A percentile compares a stretch with the other conserved stretches of the same genome.
phyloP scores from a whole-genome alignment of 1,139 yeast genomes.

The Zygoascus meyerae region DNA sequence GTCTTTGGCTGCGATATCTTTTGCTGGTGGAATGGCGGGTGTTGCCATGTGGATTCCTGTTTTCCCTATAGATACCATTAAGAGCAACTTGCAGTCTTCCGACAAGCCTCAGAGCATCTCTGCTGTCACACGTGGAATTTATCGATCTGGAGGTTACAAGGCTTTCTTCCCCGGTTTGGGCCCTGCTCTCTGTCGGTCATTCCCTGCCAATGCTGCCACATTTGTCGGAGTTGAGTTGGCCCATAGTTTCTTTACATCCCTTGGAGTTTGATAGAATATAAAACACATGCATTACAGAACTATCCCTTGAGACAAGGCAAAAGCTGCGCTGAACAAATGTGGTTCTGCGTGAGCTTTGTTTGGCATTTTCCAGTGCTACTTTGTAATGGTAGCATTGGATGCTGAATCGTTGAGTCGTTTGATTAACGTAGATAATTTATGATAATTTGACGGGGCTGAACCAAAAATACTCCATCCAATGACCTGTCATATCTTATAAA shows the following conservation, averaged over 20 bases:
- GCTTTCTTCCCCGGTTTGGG: conserved; percentile 98
- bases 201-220: conserved; percentile 98
- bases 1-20: conserved; percentile 67
- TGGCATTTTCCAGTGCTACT: too few relatives aligned
- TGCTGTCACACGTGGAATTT: conserved; percentile 59
- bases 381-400: too few relatives aligned
- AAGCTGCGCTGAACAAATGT: too few relatives aligned
- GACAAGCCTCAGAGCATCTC: conserved; percentile 52
- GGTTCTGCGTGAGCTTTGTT: too few relatives aligned
- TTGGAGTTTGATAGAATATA: conserved; percentile 14
- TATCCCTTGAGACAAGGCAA: too few relatives aligned
- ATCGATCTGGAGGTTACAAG: conserved; percentile 68
- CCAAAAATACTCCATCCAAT: too few relatives aligned
- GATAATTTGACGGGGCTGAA: too few relatives aligned
- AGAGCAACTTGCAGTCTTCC: conserved; percentile 76
- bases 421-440: too few relatives aligned
- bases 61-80: conserved; percentile 94
- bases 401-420: too few relatives aligned
- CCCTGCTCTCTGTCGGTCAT: conserved; percentile 88
- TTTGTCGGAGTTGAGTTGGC: conserved; percentile 93
- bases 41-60: conserved; percentile 95
- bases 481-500: too few relatives aligned
- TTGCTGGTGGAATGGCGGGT: conserved; percentile 95
- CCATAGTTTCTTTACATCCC: conserved; percentile 50
- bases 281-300: too few relatives aligned